Evolutionary conservation across 495 filamentous ascomycete genomes (phyloP), one percentile per base, ranked within the genome.

Genomic region (Rhypophila decipiens): DNA sequence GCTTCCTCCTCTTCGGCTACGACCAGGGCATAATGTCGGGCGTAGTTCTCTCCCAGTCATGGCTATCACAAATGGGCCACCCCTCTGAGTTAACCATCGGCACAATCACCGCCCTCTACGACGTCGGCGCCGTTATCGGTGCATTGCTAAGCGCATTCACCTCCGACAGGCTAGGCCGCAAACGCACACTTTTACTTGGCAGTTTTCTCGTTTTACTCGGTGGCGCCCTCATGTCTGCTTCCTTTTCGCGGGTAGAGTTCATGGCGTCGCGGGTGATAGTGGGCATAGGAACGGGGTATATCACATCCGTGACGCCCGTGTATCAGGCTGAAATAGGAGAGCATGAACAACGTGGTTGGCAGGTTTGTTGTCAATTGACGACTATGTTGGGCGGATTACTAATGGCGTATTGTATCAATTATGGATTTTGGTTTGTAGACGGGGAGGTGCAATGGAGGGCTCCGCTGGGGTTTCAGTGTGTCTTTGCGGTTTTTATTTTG

Each of bases 71-170:
- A 10, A 64, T 64, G 46, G 70, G 67, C 45, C 63, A 61, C 21
- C 66, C 71, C 15, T 68, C 69, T 1, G 44, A 67, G 12, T 51
- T 51, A 11, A 51, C 66, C 27, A 56, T 58, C 45, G 86, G 84
- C 24, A 78, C 86, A 46, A 83, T 89, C 17, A 85, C 82, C 1
- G 84, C 86, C 8, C 84, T 90, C 34, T 90, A 60, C 42, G 48
- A 50, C 12, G 34, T 67, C 15, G 69, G 64, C 34, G 67, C 65
- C 33, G 42, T 67, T 15, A 43, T 60, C 1, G 67, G 66, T 20
- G 68, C 68, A 19, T 46, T 71, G 4, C 33, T 66, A 12, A 65
- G 64, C 15, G 66, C 66, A 23, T 46, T 67, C 19, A 52, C 60
- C 0, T 62, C 63, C 18, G 70, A 71, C 33, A 51, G 52, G 9